Conservation (phyloP, 2,329 filamentous ascomycete species). For the Trichoderma sp. region DNA sequence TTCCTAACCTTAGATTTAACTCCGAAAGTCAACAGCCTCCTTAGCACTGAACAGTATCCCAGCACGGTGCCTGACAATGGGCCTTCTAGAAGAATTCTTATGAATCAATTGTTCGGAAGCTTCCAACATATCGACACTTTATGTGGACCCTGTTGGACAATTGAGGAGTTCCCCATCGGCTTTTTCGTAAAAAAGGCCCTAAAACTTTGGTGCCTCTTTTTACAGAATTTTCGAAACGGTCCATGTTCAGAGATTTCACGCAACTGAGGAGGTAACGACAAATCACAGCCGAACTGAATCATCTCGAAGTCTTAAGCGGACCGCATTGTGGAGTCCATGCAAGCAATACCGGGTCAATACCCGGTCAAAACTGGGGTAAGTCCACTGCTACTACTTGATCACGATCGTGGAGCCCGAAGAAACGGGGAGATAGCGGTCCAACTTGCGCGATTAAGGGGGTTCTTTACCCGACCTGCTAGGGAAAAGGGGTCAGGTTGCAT, state of each 20-base stretch:
- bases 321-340: background rate
- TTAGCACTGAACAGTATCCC: background rate
- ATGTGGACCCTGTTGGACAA: background rate
- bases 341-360: conserved; percentile 9
- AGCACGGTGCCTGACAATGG: background rate
- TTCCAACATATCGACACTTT: background rate
- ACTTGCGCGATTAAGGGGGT: background rate
- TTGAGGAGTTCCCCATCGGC: background rate
- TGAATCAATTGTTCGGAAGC: background rate
- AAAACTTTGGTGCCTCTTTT: conserved; percentile 12
- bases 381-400: background rate
- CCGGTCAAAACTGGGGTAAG: conserved; percentile 9
- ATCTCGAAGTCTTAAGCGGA: background rate
- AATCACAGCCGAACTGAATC: conserved; percentile 14
- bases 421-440: background rate
- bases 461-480: too few relatives aligned
- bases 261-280: background rate
- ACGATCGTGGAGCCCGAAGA: background rate
- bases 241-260: background rate
- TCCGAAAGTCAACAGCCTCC: background rate
- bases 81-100: background rate
- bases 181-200: background rate
- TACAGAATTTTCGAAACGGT: conserved; percentile 2
- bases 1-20: background rate
- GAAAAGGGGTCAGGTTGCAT: background rate